These are phyloP conservation scores for Begonia loranthoides DNA, from an alignment of 306 rosid genomes.

Conservation along the genomic window DNA sequence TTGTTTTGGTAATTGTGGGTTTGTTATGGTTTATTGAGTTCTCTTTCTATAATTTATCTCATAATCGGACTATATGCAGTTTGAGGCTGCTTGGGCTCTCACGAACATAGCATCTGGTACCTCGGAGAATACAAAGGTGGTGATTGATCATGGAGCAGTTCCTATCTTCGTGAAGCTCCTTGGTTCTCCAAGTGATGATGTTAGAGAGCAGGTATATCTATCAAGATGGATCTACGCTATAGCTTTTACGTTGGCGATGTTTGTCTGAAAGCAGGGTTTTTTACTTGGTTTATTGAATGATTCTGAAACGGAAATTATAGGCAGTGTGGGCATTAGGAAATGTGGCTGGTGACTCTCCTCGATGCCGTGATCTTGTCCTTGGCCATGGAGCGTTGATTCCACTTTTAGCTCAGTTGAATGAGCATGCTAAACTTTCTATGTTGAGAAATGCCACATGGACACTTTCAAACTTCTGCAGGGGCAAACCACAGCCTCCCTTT, in stretches of 20 bases:
- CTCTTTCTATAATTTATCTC: neutral
- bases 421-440: conserved; percentile 45
- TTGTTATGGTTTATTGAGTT: neutral
- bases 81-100: conserved; percentile 71
- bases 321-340: conserved; percentile 58
- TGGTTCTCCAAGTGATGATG: conserved; percentile 38
- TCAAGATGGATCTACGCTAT: neutral
- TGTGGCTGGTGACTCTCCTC: conserved; percentile 59
- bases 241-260: no score
- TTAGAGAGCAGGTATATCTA: conserved; percentile 47
- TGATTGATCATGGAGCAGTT: conserved; percentile 52
- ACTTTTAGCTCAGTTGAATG: conserved; percentile 32
- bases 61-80: conserved; percentile 18
- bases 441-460: conserved; percentile 54
- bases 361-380: conserved; percentile 50
- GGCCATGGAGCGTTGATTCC: conserved; percentile 42
- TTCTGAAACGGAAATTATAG: conserved; percentile 8
- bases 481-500: conserved; percentile 49
- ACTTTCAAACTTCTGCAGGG: conserved; percentile 47
- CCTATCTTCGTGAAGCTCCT: conserved; percentile 53
- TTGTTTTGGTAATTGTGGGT: neutral
- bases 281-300: no score
- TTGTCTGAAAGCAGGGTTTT: no score
- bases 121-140: conserved; percentile 46
- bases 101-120: conserved; percentile 53